Evolutionary conservation across 1,139 yeast genomes (phyloP).

Genomic region (Protomyces gravidus): DNA sequence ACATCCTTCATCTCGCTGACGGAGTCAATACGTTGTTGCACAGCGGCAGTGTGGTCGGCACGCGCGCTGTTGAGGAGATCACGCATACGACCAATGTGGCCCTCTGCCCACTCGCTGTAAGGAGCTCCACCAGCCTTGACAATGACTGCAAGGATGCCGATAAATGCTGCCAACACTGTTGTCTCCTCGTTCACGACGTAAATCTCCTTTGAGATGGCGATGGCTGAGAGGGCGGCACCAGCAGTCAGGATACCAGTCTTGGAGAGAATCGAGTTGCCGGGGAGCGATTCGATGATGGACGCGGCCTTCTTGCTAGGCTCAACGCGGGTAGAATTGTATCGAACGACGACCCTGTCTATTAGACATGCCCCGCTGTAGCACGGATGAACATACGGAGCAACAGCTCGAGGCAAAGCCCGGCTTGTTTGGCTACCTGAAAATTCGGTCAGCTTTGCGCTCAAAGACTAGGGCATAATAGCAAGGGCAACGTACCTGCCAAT

Average conservation of each 20-base stretch:
- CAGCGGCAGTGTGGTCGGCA: constrained; percentile 84
- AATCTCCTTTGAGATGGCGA: constrained; percentile 89
- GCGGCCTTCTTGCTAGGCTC: constrained; percentile 92
- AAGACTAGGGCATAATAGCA: too few species aligned
- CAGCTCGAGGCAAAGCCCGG: background rate
- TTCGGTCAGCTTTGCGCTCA: too few species aligned
- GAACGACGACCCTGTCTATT: constrained; percentile 8
- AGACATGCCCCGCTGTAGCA: too few species aligned
- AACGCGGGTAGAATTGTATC: constrained; percentile 39
- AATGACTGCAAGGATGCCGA: constrained; percentile 66
- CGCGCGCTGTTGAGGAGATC: constrained; percentile 82
- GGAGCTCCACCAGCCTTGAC: constrained; percentile 91
- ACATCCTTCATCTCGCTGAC: constrained; percentile 89
- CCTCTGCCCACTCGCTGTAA: constrained; percentile 91
- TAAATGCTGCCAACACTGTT: constrained; percentile 73
- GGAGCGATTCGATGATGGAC: constrained; percentile 84
- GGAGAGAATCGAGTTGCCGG: constrained; percentile 81
- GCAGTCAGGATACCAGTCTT: constrained; percentile 96
- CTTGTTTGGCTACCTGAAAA: background rate
- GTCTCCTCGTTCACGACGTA: constrained; percentile 93
- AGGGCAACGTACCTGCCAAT: background rate
- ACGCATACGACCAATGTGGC: constrained; percentile 78
- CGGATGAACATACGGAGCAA: constrained; percentile 2
- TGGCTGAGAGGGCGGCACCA: constrained; percentile 86
- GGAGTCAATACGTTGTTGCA: constrained; percentile 81